These are phyloP conservation scores for Fusarium euwallaceae DNA, from an alignment of 2,329 filamentous ascomycete genomes.

Conservation along the genomic window DNA sequence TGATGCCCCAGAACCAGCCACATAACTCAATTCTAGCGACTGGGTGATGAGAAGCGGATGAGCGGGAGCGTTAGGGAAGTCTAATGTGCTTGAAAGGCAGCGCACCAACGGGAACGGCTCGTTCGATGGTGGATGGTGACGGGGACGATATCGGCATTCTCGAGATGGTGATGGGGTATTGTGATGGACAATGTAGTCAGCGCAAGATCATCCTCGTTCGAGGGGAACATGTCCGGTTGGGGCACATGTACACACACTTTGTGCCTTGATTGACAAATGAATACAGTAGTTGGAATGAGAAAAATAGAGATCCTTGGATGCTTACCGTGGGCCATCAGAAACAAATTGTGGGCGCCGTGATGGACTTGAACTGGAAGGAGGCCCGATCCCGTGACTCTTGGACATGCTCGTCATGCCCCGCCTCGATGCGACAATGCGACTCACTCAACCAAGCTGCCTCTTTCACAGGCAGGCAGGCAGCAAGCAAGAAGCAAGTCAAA, in stretches of 20 bases:
- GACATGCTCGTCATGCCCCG: conserved; percentile 19
- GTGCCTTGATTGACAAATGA: not conserved
- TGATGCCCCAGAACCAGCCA: conserved; percentile 17
- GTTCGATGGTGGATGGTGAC: conserved; percentile 8
- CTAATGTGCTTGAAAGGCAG: not conserved
- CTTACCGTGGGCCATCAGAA: conserved; percentile 15
- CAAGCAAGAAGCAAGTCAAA: not conserved
- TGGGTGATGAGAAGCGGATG: not conserved
- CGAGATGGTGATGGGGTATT: conserved; percentile 2
- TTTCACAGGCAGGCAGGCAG: not conserved
- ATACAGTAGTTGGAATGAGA: not conserved
- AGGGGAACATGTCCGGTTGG: not conserved
- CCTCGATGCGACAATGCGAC: conserved; percentile 9
- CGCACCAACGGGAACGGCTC: conserved; percentile 1
- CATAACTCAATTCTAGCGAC: not conserved
- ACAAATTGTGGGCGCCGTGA: conserved; percentile 36
- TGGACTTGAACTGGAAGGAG: conserved; percentile 18
- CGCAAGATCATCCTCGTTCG: not conserved
- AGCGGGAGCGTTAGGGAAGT: conserved; percentile 16
- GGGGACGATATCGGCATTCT: not conserved
- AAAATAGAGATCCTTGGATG: not conserved
- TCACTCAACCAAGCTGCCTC: conserved; percentile 16
- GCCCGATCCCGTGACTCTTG: conserved; percentile 17
- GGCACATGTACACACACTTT: not conserved
- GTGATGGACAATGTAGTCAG: conserved; percentile 9